Base-by-base conservation (phyloP, 1,284 basidiomycete genomes). In the Athelia sp. region DNA sequence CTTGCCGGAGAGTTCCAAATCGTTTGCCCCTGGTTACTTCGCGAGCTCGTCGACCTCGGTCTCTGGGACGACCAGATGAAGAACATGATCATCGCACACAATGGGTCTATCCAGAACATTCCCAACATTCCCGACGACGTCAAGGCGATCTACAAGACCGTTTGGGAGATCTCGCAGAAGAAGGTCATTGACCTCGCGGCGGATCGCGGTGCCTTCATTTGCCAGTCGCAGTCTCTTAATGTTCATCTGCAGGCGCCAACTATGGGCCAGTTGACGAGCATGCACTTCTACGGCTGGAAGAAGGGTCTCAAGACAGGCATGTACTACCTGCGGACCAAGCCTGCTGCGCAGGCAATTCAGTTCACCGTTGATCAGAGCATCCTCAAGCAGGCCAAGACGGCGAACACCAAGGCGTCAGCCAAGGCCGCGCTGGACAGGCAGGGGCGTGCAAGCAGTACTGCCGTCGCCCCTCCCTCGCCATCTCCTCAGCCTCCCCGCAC, bases 271-370 rank as follows among this genome's bases (percentile, higher is more conserved):
- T 77, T 99, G 55, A 97, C 94, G 45, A 93, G 90, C 59, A 99
- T 98, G 96, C 97, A 99, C 75, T 99, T 99, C 74, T 98, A 99
- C 69, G 97, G 95, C 21, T 99, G 96, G 97, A 97, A 97, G 82
- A 93, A 93, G 72, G 97, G 97, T 23, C 75, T 99, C 64, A 99
- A 99, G 84, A 99, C 97, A 0, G 97, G 93, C 58, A 93, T 94
- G 87, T 93, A 92, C 75, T 98, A 99, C 72, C 80, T 99, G 47
- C 86, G 97, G 50, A 98, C 97, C 40, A 82, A 91, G 49, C 93
- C 97, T 2, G 93, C 95, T 9, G 91, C 93, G 23, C 87, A 93
- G 63, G 97, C 97, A 35, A 95, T 97, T 70, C 94, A 99, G 74
- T 99, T 99, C 76, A 99, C 97, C 13, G 84, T 99, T 54, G 94